phyloP scores from a whole-genome alignment of 768 basidiomycete genomes.

The Serendipita vermifera region DNA sequence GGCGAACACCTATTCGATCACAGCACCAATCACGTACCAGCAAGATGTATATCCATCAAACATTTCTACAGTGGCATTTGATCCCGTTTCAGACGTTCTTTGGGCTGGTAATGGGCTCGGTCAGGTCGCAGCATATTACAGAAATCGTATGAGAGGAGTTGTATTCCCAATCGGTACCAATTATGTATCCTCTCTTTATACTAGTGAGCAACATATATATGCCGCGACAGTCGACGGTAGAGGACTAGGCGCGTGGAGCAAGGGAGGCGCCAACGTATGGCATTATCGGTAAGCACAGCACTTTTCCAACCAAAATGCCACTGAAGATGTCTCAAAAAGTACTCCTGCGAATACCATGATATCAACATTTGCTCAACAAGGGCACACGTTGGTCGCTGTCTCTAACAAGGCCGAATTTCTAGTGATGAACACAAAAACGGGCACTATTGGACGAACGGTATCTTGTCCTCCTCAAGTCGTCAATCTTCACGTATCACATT shows the following conservation, averaged over 20 bases:
- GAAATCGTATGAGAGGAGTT: slow-evolving; percentile 53
- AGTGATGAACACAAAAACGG: slow-evolving; percentile 63
- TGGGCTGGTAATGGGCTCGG: slow-evolving; percentile 76
- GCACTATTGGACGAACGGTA: slow-evolving; percentile 45
- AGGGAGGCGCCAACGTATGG: slow-evolving; percentile 80
- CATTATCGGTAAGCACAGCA: slow-evolving; percentile 48
- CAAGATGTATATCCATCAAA: slow-evolving; percentile 24
- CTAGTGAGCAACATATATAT: slow-evolving; percentile 68
- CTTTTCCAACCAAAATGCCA: background rate
- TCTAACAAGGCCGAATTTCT: slow-evolving; percentile 42
- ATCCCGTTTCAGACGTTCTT: slow-evolving; percentile 78
- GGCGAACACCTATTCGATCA: slow-evolving; percentile 7
- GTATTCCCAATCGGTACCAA: slow-evolving; percentile 57
- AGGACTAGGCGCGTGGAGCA: slow-evolving; percentile 67
- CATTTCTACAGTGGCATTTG: slow-evolving; percentile 70
- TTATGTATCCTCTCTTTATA: slow-evolving; percentile 60
- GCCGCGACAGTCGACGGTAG: slow-evolving; percentile 37
- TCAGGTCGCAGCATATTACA: slow-evolving; percentile 53
- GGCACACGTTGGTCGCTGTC: background rate
- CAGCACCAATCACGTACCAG: slow-evolving; percentile 13
- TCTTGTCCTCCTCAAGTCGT: slow-evolving; percentile 44
- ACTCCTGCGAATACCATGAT: slow-evolving; percentile 9
- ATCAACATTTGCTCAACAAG: slow-evolving; percentile 18
- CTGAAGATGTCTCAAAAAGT: slow-evolving; percentile 1
- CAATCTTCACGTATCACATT: slow-evolving; percentile 53